Evolutionary conservation across 2,329 filamentous ascomycete species (phyloP), one percentile per base, ranked within the genome.

Genomic region (Cordyceps pruinosa): DNA sequence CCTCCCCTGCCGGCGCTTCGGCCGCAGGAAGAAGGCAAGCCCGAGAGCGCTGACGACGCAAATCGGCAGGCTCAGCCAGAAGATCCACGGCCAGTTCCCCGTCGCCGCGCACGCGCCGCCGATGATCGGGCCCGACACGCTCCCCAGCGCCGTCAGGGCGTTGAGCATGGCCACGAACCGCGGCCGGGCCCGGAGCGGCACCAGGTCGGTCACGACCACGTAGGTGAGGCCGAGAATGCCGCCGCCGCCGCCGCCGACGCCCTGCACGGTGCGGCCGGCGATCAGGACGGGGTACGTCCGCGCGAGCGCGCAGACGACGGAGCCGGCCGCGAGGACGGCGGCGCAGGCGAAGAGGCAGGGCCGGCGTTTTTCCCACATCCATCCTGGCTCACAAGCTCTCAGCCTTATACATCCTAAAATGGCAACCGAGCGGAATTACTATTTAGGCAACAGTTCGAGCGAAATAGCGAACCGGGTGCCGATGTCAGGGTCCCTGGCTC

Each of bases 251-350:
- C 64, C 65, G 9, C 69, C 69, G 0, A 67, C 50, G 3, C 70
- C 71, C 55, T 73, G 69, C 1, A 73, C 39, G 1, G 64, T 56
- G 2, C 72, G 69, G 15, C 70, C 70, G 23, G 60, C 41, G 25
- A 73, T 65, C 10, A 73, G 26, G 19, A 65, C 57, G 28, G 50
- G 53, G 61, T 71, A 69, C 60, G 57, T 61, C 4, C 60, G 57
- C 0, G 70, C 72, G 8, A 68, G 28, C 12, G 69, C 72, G 54
- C 70, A 70, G 26, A 74, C 47, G 26, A 76, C 61, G 8, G 69
- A 78, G 41, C 76, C 77, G 19, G 73, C 69, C 35, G 62, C 55
- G 61, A 75, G 75, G 12, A 75, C n/a, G n/a, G n/a, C n/a, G n/a
- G n/a, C n/a, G n/a, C n/a, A n/a, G n/a, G n/a, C n/a, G n/a, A n/a